Evolutionary conservation across 805 yeast species (phyloP).

Genomic region (Clavispora carvajalis): DNA sequence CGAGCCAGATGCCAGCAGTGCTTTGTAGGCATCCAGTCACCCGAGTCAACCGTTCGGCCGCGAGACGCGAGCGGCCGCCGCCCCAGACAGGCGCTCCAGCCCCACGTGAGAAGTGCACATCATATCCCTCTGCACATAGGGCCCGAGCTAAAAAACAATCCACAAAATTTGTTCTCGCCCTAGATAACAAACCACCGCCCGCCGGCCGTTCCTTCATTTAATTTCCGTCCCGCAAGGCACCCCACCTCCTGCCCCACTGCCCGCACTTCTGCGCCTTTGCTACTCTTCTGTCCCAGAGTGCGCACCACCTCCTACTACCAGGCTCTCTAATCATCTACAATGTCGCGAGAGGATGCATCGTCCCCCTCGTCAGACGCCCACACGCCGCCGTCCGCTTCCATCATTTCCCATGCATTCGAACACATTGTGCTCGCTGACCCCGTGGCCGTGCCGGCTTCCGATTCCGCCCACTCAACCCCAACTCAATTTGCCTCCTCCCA

Average conservation of each 20-base stretch:
- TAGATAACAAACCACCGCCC: not conserved
- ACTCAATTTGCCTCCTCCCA: no score
- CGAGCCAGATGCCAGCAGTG: no score
- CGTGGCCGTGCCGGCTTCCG: no score
- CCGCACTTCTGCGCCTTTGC: not conserved
- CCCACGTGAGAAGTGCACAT: not conserved
- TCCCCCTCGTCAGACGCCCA: not conserved
- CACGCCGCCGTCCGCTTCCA: conserved; percentile 1
- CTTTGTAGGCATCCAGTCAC: no score
- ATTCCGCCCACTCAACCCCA: no score
- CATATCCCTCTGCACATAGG: conserved; percentile 1
- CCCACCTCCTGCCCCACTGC: not conserved
- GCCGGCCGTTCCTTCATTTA: not conserved
- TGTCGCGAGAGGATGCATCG: not conserved
- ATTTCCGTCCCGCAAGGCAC: not conserved
- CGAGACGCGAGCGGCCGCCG: no score
- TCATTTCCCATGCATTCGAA: not conserved
- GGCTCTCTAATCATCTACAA: not conserved
- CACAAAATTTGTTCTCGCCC: conserved; percentile 1
- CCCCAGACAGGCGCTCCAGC: no score
- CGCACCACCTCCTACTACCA: not conserved
- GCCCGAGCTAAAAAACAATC: not conserved
- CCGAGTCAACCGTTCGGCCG: no score
- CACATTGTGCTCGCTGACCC: not conserved
- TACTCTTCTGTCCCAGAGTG: not conserved